phyloP scores from a whole-genome alignment of 2,329 filamentous ascomycete species.

The Penicillium brasilianum region DNA sequence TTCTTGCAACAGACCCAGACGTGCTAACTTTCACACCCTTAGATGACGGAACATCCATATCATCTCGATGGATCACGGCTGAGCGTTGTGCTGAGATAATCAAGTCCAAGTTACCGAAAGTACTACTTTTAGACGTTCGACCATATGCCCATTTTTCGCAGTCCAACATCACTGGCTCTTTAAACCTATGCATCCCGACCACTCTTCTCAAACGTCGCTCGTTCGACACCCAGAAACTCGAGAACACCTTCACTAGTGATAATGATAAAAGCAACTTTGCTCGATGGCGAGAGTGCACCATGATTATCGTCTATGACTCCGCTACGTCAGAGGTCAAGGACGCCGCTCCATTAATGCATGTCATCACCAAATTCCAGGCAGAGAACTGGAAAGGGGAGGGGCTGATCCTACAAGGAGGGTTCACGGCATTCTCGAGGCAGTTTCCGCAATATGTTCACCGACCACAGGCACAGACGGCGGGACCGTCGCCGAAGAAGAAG shows the following conservation, averaged over 20 bases:
- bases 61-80: conserved; percentile 53
- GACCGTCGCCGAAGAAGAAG: conserved; percentile 49
- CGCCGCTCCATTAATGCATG: conserved; percentile 78
- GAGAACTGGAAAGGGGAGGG: conserved; percentile 79
- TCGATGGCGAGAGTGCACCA: conserved; percentile 73
- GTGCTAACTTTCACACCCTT: conserved; percentile 11
- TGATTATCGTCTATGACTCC: conserved; percentile 87
- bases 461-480: conserved; percentile 36
- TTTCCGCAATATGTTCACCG: conserved; percentile 60
- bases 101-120: conserved; percentile 54
- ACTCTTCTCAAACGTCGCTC: conserved; percentile 89
- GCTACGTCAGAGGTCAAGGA: conserved; percentile 79
- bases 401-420: conserved; percentile 81
- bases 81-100: conserved; percentile 63
- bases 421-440: conserved; percentile 70
- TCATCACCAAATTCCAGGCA: conserved; percentile 87
- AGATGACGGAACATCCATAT: conserved; percentile 8
- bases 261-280: conserved; percentile 74
- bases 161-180: conserved; percentile 75
- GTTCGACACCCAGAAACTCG: conserved; percentile 85
- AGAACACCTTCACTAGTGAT: conserved; percentile 80
- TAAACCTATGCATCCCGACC: conserved; percentile 94
- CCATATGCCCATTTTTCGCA: conserved; percentile 81
- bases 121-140: conserved; percentile 82
- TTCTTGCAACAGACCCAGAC: background rate